Evolutionary conservation across 345 rosid genomes (phyloP).

Genomic region (Eucalyptus curtisii): DNA sequence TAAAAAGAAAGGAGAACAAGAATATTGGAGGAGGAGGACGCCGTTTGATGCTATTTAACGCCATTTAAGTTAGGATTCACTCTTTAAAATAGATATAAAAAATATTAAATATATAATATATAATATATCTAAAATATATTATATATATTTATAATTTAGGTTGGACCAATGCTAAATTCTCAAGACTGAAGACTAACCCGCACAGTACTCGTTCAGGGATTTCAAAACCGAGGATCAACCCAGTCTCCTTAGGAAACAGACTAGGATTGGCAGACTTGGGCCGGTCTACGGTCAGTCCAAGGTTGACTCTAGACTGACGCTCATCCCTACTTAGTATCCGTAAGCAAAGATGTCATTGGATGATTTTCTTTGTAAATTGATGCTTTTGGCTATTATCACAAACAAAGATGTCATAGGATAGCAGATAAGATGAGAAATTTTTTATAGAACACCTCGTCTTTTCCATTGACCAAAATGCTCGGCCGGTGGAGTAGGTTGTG

Average conservation of each 20-base stretch:
- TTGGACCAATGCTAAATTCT: neutral
- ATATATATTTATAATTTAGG: too few species aligned
- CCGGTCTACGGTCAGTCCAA: too few species aligned
- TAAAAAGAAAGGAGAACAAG: neutral
- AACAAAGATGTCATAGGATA: neutral
- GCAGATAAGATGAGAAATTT: neutral
- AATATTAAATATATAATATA: too few species aligned
- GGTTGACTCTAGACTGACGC: too few species aligned
- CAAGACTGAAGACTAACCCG: accelerated
- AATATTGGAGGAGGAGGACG: neutral
- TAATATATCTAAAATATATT: too few species aligned
- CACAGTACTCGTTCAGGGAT: accelerated
- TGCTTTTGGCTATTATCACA: neutral
- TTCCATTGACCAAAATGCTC: neutral
- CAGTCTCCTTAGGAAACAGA: accelerated
- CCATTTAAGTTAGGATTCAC: neutral
- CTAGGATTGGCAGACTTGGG: accelerated
- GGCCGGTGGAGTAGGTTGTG: neutral
- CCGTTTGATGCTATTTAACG: accelerated
- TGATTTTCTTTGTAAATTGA: neutral
- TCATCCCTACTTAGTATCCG: neutral
- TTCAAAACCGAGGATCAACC: accelerated
- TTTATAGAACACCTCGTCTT: neutral
- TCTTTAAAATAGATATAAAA: too few species aligned
- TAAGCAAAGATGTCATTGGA: neutral